Evolutionary conservation across 306 rosid genomes (phyloP), one percentile per base, ranked within the genome.

Genomic region (Cicer yamashitae): DNA sequence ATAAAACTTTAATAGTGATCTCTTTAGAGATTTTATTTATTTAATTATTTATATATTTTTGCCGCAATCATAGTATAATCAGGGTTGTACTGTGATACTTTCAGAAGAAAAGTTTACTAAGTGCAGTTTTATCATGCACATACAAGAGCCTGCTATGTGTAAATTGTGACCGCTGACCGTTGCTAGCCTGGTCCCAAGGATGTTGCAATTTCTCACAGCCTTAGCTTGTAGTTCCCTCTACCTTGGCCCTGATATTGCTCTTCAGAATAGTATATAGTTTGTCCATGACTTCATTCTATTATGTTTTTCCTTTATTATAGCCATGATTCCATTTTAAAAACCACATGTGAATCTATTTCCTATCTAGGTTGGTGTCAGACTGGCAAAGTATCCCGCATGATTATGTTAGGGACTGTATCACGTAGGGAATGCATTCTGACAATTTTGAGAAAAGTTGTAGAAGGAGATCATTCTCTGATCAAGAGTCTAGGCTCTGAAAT

Each of bases 81-180:
- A 34, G 68, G 71, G 59, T 67, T 39, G 38, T 25, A 67, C 34
- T 58, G 6, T 61, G 80, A 59, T 68, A 53, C 72, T 51, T 67
- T 18, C 17, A 56, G 54, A 50, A 70, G 25, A 57, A 46, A 38
- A 54, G 58, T 18, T 66, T 67, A 74, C 59, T 14, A 34, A 48
- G 30, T 52, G 48, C 1, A 5, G 15, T 73, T 66, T 57, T 58
- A 15, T 68, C 53, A n/a, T 57, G 37, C 50, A 50, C 50, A 8
- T 73, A 30, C 39, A 74, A 62, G 70, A 45, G 22, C 81, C 73
- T 30, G 67, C 74, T 53, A 67, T 53, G 47, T 12, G 40, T 77
- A 44, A 67, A 68, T 25, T 54, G 59, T 44, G 74, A 62, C 41
- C 46, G 18, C 72, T 20, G 43, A 67, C 41, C 1, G 11, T 40